Base-by-base conservation (phyloP, 164 flowering plant species). In the Kalanchoe fedtschenkoi region DNA sequence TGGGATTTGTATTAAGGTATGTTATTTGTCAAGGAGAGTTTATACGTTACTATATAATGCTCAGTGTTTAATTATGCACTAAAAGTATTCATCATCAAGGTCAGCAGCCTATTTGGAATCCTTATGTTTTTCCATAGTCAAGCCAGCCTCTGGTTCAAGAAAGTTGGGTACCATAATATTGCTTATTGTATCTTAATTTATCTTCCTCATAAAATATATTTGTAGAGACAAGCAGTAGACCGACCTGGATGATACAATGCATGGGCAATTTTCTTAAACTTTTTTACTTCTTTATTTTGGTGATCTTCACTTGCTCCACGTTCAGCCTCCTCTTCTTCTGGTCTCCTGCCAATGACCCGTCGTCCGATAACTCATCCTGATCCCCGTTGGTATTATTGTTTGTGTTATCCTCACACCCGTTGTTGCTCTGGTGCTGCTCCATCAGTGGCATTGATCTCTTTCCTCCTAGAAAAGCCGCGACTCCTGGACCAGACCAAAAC, bases 361-460 rank as follows among this genome's bases (percentile, higher is more conserved):
- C 95, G 64, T 83, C 90, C 0, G 88, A 85, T 66, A 80, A 53
- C 5, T 79, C 83, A 44, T 82, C 87, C 9, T 74, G n/a, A n/a
- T n/a, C 82, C 16, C 71, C 81, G n/a, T 39, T 55, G 32, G 21
- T 38, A 11, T 34, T 51, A 5, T 26, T 13, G 0, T 8, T 19
- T 5, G 22, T 44, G 21, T 51, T 17, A 34, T 54, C 32, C 30
- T 70, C 71, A 17, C 72, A 74, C 16, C 74, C 59, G n/a, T 60
- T 61, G 0, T 86, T 86, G 4, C n/a, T n/a, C n/a, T n/a, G n/a
- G n/a, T n/a, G n/a, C n/a, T 51, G 39, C 39, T 37, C 22, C 51
- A 44, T 44, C 51, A 88, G 82, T 44, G 80, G 74, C 37, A 84
- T 78, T 80, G 86, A 78, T 80, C 96, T 83, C 86, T 85, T 86